Base-by-base conservation (phyloP, 148 eudicot genomes). In the Talinum fruticosum region DNA sequence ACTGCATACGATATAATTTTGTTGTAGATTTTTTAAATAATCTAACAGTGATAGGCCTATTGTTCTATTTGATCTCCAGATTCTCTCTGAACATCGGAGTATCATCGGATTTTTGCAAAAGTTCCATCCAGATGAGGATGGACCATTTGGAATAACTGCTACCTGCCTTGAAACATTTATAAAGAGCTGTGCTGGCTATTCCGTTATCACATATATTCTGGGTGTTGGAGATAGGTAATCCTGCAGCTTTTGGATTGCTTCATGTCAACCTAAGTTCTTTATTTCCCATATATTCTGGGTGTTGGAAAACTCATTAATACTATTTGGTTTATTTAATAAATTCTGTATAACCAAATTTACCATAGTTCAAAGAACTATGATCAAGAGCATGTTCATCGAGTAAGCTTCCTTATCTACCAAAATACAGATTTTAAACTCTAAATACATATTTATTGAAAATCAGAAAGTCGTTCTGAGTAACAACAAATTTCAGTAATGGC, bases 131-230 rank as follows among this genome's bases (percentile, higher is more conserved):
- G 99, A 93, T 78, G 94, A 91, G 75, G 89, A 90, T 49, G 99
- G 93, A 61, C 99, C 97, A 75, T 96, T 96, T 83, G 99, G 97
- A 72, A 91, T 96, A 65, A 96, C 99, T 49, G 90, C 99, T 28
- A 93, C 97, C 36, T 96, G 99, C 78, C 91, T 96, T 62, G 99
- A 96, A 78, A 96, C 99, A 69, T 96, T 96, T 76, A 96, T 93
- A 66, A 96, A 93, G 86, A 96, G 99, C 74, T 96, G 99, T 85
- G 99, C 99, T 76, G 99, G 99, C 49, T 96, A 96, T 78, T 96
- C 94, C 8, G 99, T 96, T 82, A 96, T 96, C 76, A 96, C 99
- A 33, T 96, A 96, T 81, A 96, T 96, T 73, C 82, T 96, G 75
- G 99, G 99, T 75, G 89, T 96, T 84, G 99, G 99, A 79, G 99